These are phyloP conservation scores for Pholiota microspora DNA, from an alignment of 768 basidiomycete species.

Conservation along the genomic window DNA sequence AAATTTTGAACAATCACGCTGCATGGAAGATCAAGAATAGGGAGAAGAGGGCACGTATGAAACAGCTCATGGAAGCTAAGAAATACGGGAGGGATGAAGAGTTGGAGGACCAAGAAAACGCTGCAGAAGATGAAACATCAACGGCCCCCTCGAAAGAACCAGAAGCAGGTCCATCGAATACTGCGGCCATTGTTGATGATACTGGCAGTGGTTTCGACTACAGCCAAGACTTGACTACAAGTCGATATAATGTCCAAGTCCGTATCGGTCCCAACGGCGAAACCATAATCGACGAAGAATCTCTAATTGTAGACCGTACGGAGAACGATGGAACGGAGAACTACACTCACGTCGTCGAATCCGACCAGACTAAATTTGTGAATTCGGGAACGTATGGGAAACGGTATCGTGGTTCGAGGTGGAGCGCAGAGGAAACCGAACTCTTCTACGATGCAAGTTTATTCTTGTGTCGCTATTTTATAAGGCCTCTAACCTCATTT, in stretches of 20 bases:
- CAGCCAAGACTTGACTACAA: conserved; percentile 57
- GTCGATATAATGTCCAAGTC: conserved; percentile 81
- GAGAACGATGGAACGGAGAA: conserved; percentile 65
- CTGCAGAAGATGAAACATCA: conserved; percentile 17
- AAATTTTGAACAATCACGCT: conserved; percentile 68
- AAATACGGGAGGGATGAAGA: conserved; percentile 69
- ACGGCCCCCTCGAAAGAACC: conserved; percentile 14
- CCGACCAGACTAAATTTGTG: conserved; percentile 80
- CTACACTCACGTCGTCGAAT: conserved; percentile 80
- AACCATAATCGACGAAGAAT: conserved; percentile 84
- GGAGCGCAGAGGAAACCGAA: conserved; percentile 90
- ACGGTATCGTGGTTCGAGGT: conserved; percentile 77
- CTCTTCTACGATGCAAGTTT: conserved; percentile 76
- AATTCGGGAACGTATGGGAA: conserved; percentile 83
- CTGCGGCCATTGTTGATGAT: conserved; percentile 30
- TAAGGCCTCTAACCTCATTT: conserved; percentile 7
- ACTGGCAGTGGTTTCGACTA: conserved; percentile 71
- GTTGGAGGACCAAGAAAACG: conserved; percentile 29
- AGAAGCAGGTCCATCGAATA: conserved; percentile 13
- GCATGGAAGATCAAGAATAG: conserved; percentile 69
- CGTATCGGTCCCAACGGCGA: conserved; percentile 86
- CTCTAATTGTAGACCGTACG: conserved; percentile 74
- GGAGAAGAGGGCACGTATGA: conserved; percentile 66
- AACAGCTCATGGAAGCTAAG: conserved; percentile 62
- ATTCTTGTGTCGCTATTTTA: conserved; percentile 4